Evolutionary conservation across 257 asterid genomes (phyloP).

Genomic region (Leptodermis oblonga): DNA sequence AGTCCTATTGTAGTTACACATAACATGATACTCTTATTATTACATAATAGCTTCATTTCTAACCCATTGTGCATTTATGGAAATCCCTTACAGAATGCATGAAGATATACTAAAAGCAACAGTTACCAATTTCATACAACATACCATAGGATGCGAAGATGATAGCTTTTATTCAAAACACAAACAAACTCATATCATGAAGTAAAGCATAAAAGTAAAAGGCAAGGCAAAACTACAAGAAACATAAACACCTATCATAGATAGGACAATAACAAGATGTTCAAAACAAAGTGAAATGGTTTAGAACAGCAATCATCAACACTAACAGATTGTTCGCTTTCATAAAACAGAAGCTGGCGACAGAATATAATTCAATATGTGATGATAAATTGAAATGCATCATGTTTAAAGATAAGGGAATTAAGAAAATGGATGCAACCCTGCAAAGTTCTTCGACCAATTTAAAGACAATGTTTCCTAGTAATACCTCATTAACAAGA

Average conservation of each 20-base stretch:
- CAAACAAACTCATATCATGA: not conserved
- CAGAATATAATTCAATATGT: not conserved
- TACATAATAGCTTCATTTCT: not conserved
- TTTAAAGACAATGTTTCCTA: not conserved
- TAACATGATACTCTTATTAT: not conserved
- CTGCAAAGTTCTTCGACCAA: not conserved
- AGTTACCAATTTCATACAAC: not conserved
- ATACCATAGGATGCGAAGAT: not conserved
- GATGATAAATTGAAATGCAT: not conserved
- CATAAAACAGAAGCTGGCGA: not conserved
- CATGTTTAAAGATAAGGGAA: not conserved
- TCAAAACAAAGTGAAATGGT: not conserved
- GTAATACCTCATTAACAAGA: conserved; percentile 75
- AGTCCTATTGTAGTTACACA: not conserved
- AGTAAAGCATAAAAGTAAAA: not conserved
- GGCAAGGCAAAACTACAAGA: not conserved
- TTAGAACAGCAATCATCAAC: not conserved
- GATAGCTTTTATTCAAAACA: not conserved
- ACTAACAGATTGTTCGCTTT: not conserved
- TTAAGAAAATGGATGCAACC: not conserved
- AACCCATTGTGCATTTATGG: not conserved
- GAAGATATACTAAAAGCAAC: not conserved
- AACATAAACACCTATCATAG: not conserved
- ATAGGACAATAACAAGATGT: not conserved
- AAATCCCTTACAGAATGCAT: not conserved